Evolutionary conservation across 2,329 filamentous ascomycete species (phyloP), one percentile per base, ranked within the genome.

Genomic region (Cladosporium sp.): DNA sequence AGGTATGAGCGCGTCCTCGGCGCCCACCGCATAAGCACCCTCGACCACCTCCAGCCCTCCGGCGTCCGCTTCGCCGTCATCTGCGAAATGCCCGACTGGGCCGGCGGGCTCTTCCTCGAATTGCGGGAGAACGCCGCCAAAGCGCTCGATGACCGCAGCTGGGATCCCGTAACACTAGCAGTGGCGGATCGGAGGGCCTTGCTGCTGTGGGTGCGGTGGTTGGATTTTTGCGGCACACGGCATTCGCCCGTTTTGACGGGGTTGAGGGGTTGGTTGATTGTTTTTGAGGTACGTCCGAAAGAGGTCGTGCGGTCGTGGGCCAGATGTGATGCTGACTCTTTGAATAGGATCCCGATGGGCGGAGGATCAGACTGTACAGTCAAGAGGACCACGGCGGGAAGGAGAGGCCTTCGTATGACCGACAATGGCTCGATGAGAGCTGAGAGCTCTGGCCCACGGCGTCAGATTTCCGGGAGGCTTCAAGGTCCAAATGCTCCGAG

Each of bases 1-100:
- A 46, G 39, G 39, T 67, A 67, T 49, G 63, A 65, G 25, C 57
- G 66, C 8, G 66, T 67, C 48, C 48, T 67, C 13, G 66, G 66
- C 5, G 66, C 63, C 23, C 58, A 49, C 11, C 66, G 63, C 21
- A 36, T 67, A 2, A 53, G 57, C n/a, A 2, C 51, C 5, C 66
- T 67, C 14, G 66, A 67, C 32, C 66, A 67, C 66, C 5, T 62
- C n/a, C 30, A 51, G 21, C 10, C 25, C 13, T n/a, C n/a, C 59
- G 59, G 59, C 16, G 21, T 18, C 2, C 59, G 59, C 21, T 65
- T 53, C 46, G 63, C 63, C 21, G 63, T 54, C 2, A 46, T 60
- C 26, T 65, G 63, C 56, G 54, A 59, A 25, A 65, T 65, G 63
- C 43, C 25, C n/a, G 63, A 65, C 18, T 65, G 63, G 63, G 39